Percentiles rank a stretch among this genome's conserved stretches.
Conservation (phyloP, 2,329 filamentous ascomycete genomes). For the Neonectria magnoliae region DNA sequence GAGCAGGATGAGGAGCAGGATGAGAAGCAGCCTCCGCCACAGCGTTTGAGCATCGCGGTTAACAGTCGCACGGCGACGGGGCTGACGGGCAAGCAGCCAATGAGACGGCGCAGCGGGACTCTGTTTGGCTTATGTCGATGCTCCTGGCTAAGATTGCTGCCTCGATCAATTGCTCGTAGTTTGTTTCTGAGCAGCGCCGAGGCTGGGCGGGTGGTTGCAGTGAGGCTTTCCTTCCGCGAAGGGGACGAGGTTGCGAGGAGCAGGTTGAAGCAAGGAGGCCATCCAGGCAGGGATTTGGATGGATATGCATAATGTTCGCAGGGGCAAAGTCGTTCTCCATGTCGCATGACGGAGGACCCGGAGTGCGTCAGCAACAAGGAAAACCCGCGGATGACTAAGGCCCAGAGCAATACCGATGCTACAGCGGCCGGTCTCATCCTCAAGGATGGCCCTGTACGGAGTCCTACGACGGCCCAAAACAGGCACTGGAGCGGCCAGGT, state of each 20-base stretch:
- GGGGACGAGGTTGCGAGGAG: constrained; percentile 1
- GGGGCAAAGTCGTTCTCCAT: constrained; percentile 19
- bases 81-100: constrained; percentile 11
- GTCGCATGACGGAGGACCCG: constrained; percentile 19
- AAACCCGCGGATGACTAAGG: constrained; percentile 15
- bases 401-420: constrained; percentile 17
- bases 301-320: constrained; percentile 29
- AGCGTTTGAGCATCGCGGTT: constrained; percentile 16
- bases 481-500: constrained; percentile 14
- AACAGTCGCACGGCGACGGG: constrained; percentile 12
- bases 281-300: neutral
- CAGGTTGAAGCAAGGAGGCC: neutral
- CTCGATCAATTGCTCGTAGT: constrained; percentile 4
- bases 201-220: constrained; percentile 1
- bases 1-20: neutral
- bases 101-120: neutral
- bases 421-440: constrained; percentile 29
- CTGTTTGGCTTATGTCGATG: constrained; percentile 19
- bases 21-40: constrained; percentile 1
- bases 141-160: constrained; percentile 22
- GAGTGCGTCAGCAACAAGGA: neutral
- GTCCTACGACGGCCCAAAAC: constrained; percentile 5
- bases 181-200: constrained; percentile 3
- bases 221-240: neutral
- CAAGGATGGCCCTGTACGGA: constrained; percentile 3